Evolutionary conservation across 148 eudicot genomes (phyloP).

Genomic region (Persicaria tinctoria): DNA sequence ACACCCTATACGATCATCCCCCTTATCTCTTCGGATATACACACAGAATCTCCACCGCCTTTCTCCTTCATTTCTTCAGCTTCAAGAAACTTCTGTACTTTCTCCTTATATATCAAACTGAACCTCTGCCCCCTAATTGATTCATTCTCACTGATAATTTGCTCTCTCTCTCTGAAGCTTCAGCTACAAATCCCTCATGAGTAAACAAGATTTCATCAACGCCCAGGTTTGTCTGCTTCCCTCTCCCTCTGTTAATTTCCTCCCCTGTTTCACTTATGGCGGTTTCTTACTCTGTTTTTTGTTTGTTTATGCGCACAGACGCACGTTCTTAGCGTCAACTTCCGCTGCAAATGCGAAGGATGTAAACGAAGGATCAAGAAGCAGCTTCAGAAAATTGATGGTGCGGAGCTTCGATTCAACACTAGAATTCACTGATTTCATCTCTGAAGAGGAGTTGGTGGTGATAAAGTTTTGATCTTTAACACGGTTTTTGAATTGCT

Average conservation of each 20-base stretch:
- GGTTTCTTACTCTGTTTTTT: neutral
- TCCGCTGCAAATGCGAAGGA: neutral
- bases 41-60: neutral
- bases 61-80: neutral
- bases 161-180: neutral
- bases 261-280: neutral
- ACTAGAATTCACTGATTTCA: too few relatives aligned
- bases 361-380: neutral
- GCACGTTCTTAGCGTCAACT: neutral
- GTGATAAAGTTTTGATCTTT: too few relatives aligned
- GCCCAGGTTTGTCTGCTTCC: neutral
- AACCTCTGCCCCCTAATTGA: too few relatives aligned
- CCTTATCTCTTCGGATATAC: neutral
- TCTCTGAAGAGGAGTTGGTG: too few relatives aligned
- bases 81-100: neutral
- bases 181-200: neutral
- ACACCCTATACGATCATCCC: too few relatives aligned
- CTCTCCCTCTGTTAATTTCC: neutral
- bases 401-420: neutral
- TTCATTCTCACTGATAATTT: too few relatives aligned
- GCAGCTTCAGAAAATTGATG: neutral
- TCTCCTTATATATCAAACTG: neutral
- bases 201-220: neutral
- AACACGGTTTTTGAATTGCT: too few relatives aligned
- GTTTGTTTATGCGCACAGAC: neutral